Conservation (phyloP, 371 early-diverging fungal species). For the Haplosporangium sp. region DNA sequence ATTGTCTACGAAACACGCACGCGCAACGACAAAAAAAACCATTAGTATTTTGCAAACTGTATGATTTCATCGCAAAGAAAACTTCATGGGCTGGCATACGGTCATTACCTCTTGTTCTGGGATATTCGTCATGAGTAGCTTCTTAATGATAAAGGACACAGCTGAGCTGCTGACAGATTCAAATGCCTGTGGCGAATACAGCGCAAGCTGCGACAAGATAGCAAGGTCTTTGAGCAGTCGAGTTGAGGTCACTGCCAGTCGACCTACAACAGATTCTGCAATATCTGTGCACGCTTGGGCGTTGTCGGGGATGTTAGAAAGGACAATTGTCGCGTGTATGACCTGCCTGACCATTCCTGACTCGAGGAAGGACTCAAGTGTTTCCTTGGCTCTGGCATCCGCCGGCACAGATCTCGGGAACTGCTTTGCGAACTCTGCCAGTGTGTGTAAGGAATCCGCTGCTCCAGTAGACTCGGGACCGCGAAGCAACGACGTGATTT, state of each 20-base stretch:
- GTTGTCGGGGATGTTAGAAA: constrained; percentile 34
- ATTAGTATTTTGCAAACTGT: constrained; percentile 58
- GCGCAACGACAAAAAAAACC: not conserved
- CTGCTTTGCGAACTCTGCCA: constrained; percentile 51
- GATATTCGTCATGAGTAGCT: constrained; percentile 62
- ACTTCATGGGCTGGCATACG: no score
- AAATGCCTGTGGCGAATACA: constrained; percentile 62
- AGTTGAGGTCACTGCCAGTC: constrained; percentile 51
- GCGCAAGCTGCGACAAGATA: constrained; percentile 67
- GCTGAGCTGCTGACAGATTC: constrained; percentile 58
- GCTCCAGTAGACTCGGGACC: constrained; percentile 33
- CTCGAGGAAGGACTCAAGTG: constrained; percentile 28
- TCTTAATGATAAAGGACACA: constrained; percentile 67
- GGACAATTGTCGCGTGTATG: constrained; percentile 31
- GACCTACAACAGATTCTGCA: constrained; percentile 8
- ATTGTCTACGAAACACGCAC: constrained; percentile 14
- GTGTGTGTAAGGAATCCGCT: constrained; percentile 34
- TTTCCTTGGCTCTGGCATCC: constrained; percentile 27
- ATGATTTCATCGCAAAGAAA: constrained; percentile 1
- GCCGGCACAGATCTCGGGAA: constrained; percentile 46
- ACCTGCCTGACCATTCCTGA: constrained; percentile 37
- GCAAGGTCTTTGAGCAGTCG: constrained; percentile 61
- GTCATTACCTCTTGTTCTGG: constrained; percentile 42
- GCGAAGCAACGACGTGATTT: constrained; percentile 46
- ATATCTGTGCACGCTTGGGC: constrained; percentile 28